A percentile compares a stretch with the other conserved stretches of the same genome.
These are phyloP conservation scores for Penicillium hesseltinei DNA, from an alignment of 2,329 filamentous ascomycete genomes.

Conservation along the genomic window DNA sequence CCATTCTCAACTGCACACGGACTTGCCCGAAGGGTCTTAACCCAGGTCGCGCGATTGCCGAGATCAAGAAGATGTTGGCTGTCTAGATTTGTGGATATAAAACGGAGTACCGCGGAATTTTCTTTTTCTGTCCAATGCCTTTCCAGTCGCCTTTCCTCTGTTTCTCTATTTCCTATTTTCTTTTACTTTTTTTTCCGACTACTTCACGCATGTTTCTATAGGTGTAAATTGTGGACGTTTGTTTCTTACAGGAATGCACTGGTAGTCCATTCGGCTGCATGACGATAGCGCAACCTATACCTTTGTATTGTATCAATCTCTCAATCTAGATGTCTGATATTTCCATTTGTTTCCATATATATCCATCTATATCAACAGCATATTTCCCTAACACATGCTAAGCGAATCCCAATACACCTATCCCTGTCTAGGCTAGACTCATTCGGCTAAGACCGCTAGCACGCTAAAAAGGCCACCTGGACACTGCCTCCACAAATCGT, in stretches of 20 bases:
- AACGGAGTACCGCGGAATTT: slow-evolving; percentile 27
- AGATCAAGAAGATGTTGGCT: slow-evolving; percentile 98
- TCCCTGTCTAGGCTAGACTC: not conserved
- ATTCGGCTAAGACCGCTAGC: slow-evolving; percentile 9
- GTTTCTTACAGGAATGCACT: slow-evolving; percentile 27
- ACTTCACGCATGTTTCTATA: slow-evolving; percentile 27
- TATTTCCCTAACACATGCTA: not conserved
- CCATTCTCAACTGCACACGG: slow-evolving; percentile 96
- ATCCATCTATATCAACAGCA: not conserved
- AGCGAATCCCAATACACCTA: slow-evolving; percentile 4
- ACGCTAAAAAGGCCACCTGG: not conserved
- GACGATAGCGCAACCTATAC: slow-evolving; percentile 7
- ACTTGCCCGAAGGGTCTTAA: slow-evolving; percentile 99
- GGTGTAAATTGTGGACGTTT: slow-evolving; percentile 29
- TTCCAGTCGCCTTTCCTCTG: slow-evolving; percentile 22
- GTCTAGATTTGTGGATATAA: slow-evolving; percentile 29
- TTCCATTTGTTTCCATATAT: not conserved
- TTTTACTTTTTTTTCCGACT: slow-evolving; percentile 15
- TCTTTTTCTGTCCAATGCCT: slow-evolving; percentile 23
- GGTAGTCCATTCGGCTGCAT: slow-evolving; percentile 20
- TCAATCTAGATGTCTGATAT: not conserved
- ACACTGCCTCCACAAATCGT: not conserved
- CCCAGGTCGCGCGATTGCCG: slow-evolving; percentile 88
- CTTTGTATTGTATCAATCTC: slow-evolving; percentile 7
- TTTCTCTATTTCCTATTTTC: slow-evolving; percentile 12